Evolutionary conservation across 2,329 filamentous ascomycete genomes (phyloP).

Genomic region (Aspergillus ochraceus): DNA sequence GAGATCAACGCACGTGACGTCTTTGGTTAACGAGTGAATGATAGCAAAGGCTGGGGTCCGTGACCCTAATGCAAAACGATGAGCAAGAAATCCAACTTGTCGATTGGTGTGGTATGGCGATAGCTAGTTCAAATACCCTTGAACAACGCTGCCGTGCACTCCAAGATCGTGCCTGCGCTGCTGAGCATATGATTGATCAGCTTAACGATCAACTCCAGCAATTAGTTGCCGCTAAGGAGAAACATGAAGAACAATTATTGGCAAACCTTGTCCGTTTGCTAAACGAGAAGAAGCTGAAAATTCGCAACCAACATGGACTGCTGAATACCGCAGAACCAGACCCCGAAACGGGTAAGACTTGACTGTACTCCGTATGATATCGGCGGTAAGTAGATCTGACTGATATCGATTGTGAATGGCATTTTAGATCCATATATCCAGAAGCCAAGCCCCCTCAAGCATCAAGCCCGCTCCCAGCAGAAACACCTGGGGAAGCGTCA

Average conservation of each 20-base stretch:
- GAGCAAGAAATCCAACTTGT: conserved; percentile 57
- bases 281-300: conserved; percentile 66
- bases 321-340: conserved; percentile 52
- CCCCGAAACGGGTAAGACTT: conserved; percentile 32
- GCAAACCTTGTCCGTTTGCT: conserved; percentile 58
- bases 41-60: conserved; percentile 55
- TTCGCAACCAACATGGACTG: conserved; percentile 61
- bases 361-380: neutral
- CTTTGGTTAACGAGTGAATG: conserved; percentile 17
- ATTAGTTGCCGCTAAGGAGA: conserved; percentile 56
- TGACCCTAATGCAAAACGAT: conserved; percentile 53
- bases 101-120: conserved; percentile 56
- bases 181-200: conserved; percentile 52
- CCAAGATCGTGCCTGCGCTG: conserved; percentile 41
- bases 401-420: neutral
- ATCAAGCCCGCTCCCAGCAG: conserved; percentile 14
- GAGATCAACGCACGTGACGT: neutral
- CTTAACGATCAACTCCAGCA: conserved; percentile 58
- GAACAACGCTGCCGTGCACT: conserved; percentile 43
- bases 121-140: conserved; percentile 44
- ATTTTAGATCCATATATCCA: conserved; percentile 30
- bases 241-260: conserved; percentile 59
- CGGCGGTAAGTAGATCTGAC: neutral
- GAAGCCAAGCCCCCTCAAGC: conserved; percentile 13
- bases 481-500: conserved; percentile 29